Percentiles rank a stretch among this genome's conserved stretches.
Evolutionary conservation across 78 protist species (phyloP).

Genomic region (Corallochytrium limacisporum): DNA sequence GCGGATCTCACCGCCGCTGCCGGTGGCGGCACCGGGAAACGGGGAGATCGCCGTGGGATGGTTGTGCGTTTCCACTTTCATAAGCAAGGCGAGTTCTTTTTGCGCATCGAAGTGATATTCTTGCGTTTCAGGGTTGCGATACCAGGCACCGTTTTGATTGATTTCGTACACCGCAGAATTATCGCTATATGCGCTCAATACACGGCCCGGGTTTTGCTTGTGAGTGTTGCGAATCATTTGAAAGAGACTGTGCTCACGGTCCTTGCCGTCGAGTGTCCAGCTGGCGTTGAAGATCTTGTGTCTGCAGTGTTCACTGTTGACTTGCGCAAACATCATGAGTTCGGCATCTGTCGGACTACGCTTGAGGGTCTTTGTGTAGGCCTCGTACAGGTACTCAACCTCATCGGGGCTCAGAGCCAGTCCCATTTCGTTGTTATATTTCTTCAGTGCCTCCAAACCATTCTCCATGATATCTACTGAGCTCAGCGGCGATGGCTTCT

Average conservation of each 20-base stretch:
- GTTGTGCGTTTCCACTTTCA: conserved; percentile 92
- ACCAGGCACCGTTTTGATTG: too few relatives aligned
- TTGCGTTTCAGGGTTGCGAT: too few relatives aligned
- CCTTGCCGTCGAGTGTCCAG: conserved; percentile 50
- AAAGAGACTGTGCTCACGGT: conserved; percentile 32
- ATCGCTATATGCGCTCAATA: conserved; percentile 71
- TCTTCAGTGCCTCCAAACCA: conserved; percentile 50
- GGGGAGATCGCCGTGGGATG: conserved; percentile 83
- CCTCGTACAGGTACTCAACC: conserved; percentile 43
- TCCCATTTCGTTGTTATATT: conserved; percentile 20
- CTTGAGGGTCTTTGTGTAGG: conserved; percentile 30
- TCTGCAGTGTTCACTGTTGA: conserved; percentile 39
- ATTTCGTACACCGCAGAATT: conserved; percentile 78
- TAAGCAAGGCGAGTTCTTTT: conserved; percentile 31
- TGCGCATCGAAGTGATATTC: not conserved
- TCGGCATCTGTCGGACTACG: conserved; percentile 81
- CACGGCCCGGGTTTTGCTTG: not conserved
- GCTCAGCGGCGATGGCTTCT: not conserved
- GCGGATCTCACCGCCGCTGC: conserved; percentile 76
- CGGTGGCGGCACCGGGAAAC: conserved; percentile 70
- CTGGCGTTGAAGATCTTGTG: conserved; percentile 70
- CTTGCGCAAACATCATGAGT: conserved; percentile 66
- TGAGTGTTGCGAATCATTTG: conserved; percentile 35
- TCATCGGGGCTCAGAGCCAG: conserved; percentile 72
- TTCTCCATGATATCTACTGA: conserved; percentile 29